Base-by-base conservation (phyloP, 768 basidiomycete species). In the Pleurotus tuber-regium region DNA sequence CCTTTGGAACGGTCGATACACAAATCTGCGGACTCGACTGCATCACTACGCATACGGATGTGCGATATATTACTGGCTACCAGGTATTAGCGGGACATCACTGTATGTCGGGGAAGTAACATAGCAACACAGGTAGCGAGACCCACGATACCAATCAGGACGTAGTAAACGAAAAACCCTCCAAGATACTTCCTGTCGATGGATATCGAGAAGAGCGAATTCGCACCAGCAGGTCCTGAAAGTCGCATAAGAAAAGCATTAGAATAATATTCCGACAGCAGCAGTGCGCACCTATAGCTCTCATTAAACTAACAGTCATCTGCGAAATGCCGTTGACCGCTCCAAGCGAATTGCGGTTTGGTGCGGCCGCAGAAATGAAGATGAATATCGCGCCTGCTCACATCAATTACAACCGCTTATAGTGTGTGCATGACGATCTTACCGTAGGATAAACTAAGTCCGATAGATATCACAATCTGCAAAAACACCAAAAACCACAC, bases 371-470 rank as follows among this genome's bases (percentile, higher is more conserved):
- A 18, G 46, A 47, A 7, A 47, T 47, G 18, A 31, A 47, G 16
- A 47, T 47, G 23, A 47, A 47, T 9, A 47, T 47, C 9, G 46
- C 16, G 18, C 30, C 46, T 47, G 9, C 10, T 31, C 5, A 25
- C 18, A 25, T 29, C 7, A 43, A 25, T 28, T n/a, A 1, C 42
- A 43, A 25, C 1, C 36, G 6, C 36, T 14, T 5, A 38, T 16
- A 38, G 12, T 14, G 18, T 19, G 21, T n/a, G 38, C 8, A 31
- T 31, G 18, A 58, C 57, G 52, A 52, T 63, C 63, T 64, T 51
- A 69, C 70, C 67, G 51, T 67, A 69, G 3, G 64, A 64, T 31
- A 70, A 55, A 29, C 66, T 66, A 50, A 69, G 59, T 2, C 65
- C 59, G 3, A 70, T 54, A 42, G 63, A 64, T 35, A 67, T 56